Conservation (phyloP, 2,329 filamentous ascomycete genomes). For the Colletotrichum sp. region DNA sequence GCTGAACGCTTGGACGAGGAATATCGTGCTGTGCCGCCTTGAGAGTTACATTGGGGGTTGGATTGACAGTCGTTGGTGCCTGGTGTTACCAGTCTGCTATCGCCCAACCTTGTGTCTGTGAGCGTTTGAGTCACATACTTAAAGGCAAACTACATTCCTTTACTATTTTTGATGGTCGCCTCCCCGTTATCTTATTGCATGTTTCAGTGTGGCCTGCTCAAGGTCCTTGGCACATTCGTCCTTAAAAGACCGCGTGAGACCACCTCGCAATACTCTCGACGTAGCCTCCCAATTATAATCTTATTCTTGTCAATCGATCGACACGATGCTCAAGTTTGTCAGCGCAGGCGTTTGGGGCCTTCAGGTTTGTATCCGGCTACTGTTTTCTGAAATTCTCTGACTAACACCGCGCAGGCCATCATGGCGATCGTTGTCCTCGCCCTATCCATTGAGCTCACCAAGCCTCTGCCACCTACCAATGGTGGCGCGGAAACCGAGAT, state of each 20-base stretch:
- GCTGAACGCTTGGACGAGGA: neutral
- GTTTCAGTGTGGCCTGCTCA: neutral
- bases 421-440: no score
- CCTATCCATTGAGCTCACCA: no score
- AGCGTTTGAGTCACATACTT: neutral
- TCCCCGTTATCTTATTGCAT: neutral
- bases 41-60: neutral
- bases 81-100: neutral
- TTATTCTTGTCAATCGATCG: neutral
- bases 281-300: neutral
- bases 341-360: conserved; percentile 7
- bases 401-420: no score
- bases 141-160: neutral
- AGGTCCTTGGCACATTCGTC: neutral
- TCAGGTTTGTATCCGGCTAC: neutral
- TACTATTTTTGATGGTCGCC: neutral
- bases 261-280: neutral
- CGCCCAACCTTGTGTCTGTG: neutral
- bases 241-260: neutral
- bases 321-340: conserved; percentile 1
- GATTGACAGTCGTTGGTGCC: neutral
- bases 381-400: no score
- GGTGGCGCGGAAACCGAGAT: no score
- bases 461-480: no score
- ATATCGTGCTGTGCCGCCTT: neutral